Evolutionary conservation across 176 grass and related monocot species (phyloP), one percentile per base, ranked within the genome.

Genomic region (Luzula sylvatica): DNA sequence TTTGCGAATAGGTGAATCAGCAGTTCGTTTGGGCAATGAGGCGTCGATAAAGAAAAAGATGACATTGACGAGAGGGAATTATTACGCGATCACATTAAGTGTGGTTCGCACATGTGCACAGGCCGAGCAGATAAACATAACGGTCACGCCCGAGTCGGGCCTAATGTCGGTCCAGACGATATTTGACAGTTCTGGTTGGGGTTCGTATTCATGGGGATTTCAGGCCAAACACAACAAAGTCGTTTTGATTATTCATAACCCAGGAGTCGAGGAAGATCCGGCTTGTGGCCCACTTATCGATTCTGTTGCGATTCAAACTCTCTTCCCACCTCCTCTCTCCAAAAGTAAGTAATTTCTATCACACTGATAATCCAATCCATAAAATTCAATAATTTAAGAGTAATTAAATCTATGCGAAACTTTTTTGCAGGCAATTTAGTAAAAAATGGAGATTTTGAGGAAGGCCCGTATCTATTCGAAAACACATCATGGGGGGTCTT

Each of bases 361-460:
- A n/a, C n/a, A n/a, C n/a, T n/a, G n/a, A n/a, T n/a, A n/a, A n/a
- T n/a, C n/a, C n/a, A n/a, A n/a, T n/a, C n/a, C n/a, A n/a, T n/a
- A n/a, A n/a, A n/a, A n/a, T n/a, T n/a, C n/a, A n/a, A n/a, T n/a
- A n/a, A n/a, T n/a, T n/a, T n/a, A n/a, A n/a, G n/a, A n/a, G n/a
- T n/a, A n/a, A n/a, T n/a, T n/a, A n/a, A n/a, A 46, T 18, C 2
- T 56, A 25, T 26, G 8, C 9, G n/a, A 20, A 7, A 14, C 15
- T 19, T 23, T 14, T 57, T 43, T 28, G 29, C 68, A 78, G 75
- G 35, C 4, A 83, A 95, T 60, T 20, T 95, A 48, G 63, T 95
- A 57, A 95, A 85, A 80, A 95, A 95, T 70, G 80, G 77, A 2
- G 90, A 82, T 1, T 85, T 95, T 43, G 90, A 95, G 83, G 83